Base-by-base conservation (phyloP, 805 yeast genomes). In the Jamesozyma lodderae region DNA sequence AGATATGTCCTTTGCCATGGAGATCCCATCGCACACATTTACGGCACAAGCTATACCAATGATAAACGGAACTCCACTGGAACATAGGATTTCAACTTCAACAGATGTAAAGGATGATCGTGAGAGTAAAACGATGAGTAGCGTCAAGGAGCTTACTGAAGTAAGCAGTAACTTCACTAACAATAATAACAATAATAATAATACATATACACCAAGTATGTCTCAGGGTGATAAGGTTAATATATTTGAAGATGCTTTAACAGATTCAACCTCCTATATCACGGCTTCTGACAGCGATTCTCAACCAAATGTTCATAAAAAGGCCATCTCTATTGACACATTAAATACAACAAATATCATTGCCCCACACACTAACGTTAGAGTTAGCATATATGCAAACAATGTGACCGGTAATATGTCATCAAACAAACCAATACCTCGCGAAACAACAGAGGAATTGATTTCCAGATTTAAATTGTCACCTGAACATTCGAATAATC, bases 401-500 rank as follows among this genome's bases (percentile, higher is more conserved):
- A 50, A 46, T 27, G 49, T 50, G 17, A 30, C 33, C 17, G 40
- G 36, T 17, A 33, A 44, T 13, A 11, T 4, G 4, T 41, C 4
- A 6, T 5, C 33, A 2, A 23, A n/a, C 6, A 39, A 46, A 4
- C 37, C 42, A 9, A 37, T 59, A 11, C 50, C 52, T 13, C 46
- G 63, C 15, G 62, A 58, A 31, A 58, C 63, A 1, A 59, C 63
- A 2, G 63, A 55, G 41, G 59, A 57, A 33, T 48, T 58, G 14
- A 46, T 59, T 13, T 54, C 63, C 10, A 59, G 52, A 32, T 53
- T 59, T 41, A 46, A 50, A 27, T 27, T 55, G 21, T 44, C 57
- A 2, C 59, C 62, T 9, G 59, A 55, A n/a, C 47, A 44, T 18
- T 20, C 48, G 4, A 46, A 26, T 23, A 21, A 31, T 4, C 42